A percentile compares a stretch with the other conserved stretches of the same genome.
phyloP scores from a whole-genome alignment of 805 yeast species.

The Nakazawaea populi region DNA sequence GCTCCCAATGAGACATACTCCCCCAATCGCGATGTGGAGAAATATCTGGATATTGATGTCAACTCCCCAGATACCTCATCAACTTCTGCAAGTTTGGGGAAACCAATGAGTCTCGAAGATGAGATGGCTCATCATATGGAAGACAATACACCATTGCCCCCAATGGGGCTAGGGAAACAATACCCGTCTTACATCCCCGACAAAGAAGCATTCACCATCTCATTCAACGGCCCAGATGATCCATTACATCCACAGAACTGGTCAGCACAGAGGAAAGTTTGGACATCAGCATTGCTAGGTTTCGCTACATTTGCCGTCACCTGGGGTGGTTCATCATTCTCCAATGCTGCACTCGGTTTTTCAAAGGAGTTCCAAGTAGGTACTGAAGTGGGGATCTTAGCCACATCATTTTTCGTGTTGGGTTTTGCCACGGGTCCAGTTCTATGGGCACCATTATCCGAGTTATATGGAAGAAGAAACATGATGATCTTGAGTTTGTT shows the following conservation, averaged over 20 bases:
- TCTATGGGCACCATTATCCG: constrained; percentile 86
- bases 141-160: constrained; percentile 21
- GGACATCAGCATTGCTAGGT: constrained; percentile 38
- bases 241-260: constrained; percentile 81
- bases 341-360: constrained; percentile 51
- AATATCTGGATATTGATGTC: background rate
- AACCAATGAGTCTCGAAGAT: no score
- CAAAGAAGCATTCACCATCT: constrained; percentile 53
- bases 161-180: constrained; percentile 64
- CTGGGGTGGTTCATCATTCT: constrained; percentile 78
- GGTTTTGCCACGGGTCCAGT: constrained; percentile 94
- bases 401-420: constrained; percentile 73
- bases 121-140: no score
- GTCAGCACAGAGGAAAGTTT: constrained; percentile 41
- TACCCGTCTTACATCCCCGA: constrained; percentile 59
- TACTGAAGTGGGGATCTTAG: constrained; percentile 62
- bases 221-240: constrained; percentile 73
- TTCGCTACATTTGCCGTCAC: constrained; percentile 44
- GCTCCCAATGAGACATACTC: background rate
- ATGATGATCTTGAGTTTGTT: constrained; percentile 53
- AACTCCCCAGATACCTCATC: background rate
- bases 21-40: background rate
- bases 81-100: no score
- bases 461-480: constrained; percentile 62
- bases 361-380: constrained; percentile 53